Base-by-base conservation (phyloP, 208 protist species). In the Acanthamoeba sp. region DNA sequence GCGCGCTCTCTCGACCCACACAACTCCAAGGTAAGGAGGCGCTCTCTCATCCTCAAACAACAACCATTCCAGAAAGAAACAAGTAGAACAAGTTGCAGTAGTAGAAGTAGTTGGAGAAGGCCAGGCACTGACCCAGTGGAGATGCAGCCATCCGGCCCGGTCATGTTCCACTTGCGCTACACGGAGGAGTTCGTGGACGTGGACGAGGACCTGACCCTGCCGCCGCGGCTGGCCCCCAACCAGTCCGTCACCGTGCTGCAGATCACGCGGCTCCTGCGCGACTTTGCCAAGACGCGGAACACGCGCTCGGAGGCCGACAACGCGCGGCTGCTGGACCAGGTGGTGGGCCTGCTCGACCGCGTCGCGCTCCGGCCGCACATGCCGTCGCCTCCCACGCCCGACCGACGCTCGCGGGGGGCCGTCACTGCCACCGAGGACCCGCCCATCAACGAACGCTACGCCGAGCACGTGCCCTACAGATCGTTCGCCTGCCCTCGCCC, bases 191-290 rank as follows among this genome's bases (percentile, higher is more conserved):
- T 64, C 14, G 45, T 34, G n/a, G 48, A 62, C 27, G 10, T 64
- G 2, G 82, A 62, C 34, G 48, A 89, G 16, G 48, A 89, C 6
- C 32, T 64, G 82, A 10, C 10, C 5, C n/a, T 57, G 32, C 55
- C 38, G 32, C 82, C 48, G 29, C 82, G 34, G 16, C 82, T 89
- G 5, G 18, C 6, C 45, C 82, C n/a, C 20, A 36, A 36, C 45
- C 29, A 89, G 27, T 12, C 82, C 20, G 45, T 89, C 82, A 40
- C 45, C 10, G 50, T 22, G n/a, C 9, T 89, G 48, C 82, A 89
- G 48, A 29, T 89, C n/a, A 34, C 45, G n/a, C 82, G 82, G 10
- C 34, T 89, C 22, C 40, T 89, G 5, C 45, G n/a, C n/a, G 2
- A 42, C 12, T 89, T 66, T 34, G 27, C 18, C 45, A 64, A n/a